Percentiles rank a stretch among this genome's conserved stretches.
Conservation (phyloP, 1,139 yeast genomes). For the Zygoascus hellenicus region DNA sequence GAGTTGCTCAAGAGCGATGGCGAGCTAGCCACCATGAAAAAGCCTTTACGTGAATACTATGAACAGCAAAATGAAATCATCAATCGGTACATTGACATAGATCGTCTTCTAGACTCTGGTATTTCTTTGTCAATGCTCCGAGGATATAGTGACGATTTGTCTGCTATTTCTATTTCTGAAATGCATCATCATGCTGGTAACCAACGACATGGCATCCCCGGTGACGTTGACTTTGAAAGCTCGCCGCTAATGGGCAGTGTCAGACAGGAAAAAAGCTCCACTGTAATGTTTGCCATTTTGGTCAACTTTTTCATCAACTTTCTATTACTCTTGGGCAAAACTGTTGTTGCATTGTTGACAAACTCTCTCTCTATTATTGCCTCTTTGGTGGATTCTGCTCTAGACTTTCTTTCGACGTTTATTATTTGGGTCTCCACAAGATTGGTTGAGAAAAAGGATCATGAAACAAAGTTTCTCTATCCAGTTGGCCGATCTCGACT, state of each 20-base stretch:
- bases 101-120: slow-evolving; percentile 64
- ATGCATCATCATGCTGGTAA: slow-evolving; percentile 4
- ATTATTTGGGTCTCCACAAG: slow-evolving; percentile 62
- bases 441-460: slow-evolving; percentile 51
- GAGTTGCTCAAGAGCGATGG: slow-evolving; percentile 25
- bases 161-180: slow-evolving; percentile 22
- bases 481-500: slow-evolving; percentile 71
- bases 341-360: slow-evolving; percentile 56
- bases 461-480: slow-evolving; percentile 41
- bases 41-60: slow-evolving; percentile 28
- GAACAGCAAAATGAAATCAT: slow-evolving; percentile 52
- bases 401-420: slow-evolving; percentile 69
- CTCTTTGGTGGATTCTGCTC: slow-evolving; percentile 67
- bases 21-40: slow-evolving; percentile 28
- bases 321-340: slow-evolving; percentile 54
- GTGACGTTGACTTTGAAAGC: slow-evolving; percentile 52
- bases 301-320: slow-evolving; percentile 61
- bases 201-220: slow-evolving; percentile 45
- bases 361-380: slow-evolving; percentile 71
- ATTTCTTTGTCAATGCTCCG: slow-evolving; percentile 60
- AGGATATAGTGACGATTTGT: slow-evolving; percentile 48
- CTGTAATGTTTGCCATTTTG: slow-evolving; percentile 55
- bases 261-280: slow-evolving; percentile 38
- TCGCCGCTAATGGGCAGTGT: slow-evolving; percentile 48
- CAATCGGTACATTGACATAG: slow-evolving; percentile 54